Conservation (phyloP, 176 grass and related monocot genomes). For the Coix lacrymajobi region DNA sequence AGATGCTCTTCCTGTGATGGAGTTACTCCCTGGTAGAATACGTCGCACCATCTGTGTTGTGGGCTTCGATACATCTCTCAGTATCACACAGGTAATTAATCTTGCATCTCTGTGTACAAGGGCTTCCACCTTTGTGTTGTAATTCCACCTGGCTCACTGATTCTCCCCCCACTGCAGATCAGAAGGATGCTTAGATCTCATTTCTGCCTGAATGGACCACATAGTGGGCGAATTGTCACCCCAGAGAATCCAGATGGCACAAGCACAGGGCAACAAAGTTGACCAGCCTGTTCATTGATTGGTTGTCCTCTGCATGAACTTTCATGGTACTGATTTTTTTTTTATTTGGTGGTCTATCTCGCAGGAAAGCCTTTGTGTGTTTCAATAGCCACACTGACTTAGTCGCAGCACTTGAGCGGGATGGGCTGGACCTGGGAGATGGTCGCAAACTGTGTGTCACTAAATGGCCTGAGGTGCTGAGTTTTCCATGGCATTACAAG, state of each 20-base stretch:
- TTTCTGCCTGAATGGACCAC: neutral
- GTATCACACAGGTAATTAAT: neutral
- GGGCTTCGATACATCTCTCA: neutral
- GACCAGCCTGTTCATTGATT: neutral
- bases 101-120: neutral
- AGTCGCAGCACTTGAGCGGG: neutral
- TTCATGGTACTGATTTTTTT: neutral
- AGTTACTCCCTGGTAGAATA: neutral
- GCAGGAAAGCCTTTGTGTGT: neutral
- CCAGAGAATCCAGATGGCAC: neutral
- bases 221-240: neutral
- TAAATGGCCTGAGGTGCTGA: neutral
- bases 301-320: neutral
- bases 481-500: neutral
- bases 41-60: neutral
- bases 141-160: neutral
- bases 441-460: neutral
- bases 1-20: neutral
- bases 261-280: neutral
- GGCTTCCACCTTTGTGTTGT: neutral
- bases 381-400: neutral
- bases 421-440: neutral
- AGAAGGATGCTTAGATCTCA: neutral
- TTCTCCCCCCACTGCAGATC: neutral
- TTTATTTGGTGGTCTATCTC: neutral